These are phyloP conservation scores for Penicillium psychrofluorescens DNA, from an alignment of 495 filamentous ascomycete species.

Conservation along the genomic window DNA sequence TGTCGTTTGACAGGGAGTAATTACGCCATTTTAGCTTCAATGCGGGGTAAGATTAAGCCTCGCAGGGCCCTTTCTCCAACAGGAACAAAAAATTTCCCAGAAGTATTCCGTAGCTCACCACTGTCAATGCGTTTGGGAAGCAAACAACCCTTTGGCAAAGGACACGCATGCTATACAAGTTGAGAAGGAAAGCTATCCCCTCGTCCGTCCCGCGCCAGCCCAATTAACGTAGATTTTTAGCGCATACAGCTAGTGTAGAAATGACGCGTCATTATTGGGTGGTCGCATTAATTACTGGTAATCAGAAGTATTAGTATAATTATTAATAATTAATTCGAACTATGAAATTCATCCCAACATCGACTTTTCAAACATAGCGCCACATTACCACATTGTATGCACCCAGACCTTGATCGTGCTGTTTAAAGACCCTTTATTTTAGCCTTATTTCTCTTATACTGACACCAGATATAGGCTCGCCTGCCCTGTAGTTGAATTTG, in stretches of 20 bases:
- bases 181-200: too few relatives aligned
- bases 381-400: too few relatives aligned
- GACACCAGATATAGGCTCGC: not conserved
- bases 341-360: not conserved
- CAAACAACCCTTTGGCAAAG: too few relatives aligned
- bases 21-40: too few relatives aligned
- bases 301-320: not conserved
- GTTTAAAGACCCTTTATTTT: not conserved
- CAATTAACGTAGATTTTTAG: constrained; percentile 2
- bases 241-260: not conserved
- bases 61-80: too few relatives aligned
- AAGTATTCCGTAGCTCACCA: too few relatives aligned
- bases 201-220: constrained; percentile 1
- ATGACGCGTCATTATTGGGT: constrained; percentile 3
- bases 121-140: too few relatives aligned
- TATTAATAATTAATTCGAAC: not conserved
- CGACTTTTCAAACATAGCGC: constrained; percentile 1
- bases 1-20: too few relatives aligned
- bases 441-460: constrained; percentile 1
- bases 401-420: not conserved
- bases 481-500: not conserved
- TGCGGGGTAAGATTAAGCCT: too few relatives aligned
- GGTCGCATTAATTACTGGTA: not conserved
- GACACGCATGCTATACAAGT: too few relatives aligned
- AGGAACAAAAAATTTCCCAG: too few relatives aligned